phyloP scores from a whole-genome alignment of 371 early-diverging fungal genomes.

The Mucor irregularis region DNA sequence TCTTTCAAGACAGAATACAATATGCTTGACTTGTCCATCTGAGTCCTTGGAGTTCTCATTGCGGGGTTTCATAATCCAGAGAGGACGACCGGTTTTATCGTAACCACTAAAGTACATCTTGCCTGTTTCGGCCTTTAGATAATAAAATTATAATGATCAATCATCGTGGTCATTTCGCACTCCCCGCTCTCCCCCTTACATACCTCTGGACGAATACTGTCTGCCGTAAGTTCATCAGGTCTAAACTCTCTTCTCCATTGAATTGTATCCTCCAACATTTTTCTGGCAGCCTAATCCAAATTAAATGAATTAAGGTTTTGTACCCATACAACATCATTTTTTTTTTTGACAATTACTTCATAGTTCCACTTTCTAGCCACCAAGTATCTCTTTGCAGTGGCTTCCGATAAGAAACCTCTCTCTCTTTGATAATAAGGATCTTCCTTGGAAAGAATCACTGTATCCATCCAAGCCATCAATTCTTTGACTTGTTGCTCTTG shows the following conservation, averaged over 20 bases:
- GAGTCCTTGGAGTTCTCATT: slow-evolving; percentile 75
- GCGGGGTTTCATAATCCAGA: slow-evolving; percentile 65
- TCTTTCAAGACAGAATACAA: slow-evolving; percentile 75
- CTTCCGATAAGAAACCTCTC: slow-evolving; percentile 46
- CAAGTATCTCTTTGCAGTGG: slow-evolving; percentile 68
- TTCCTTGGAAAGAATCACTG: slow-evolving; percentile 38
- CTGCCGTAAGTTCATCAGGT: slow-evolving; percentile 67
- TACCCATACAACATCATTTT: no score
- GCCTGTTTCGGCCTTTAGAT: slow-evolving; percentile 58
- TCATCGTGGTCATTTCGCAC: no score
- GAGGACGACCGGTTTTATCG: slow-evolving; percentile 57
- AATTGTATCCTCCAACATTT: slow-evolving; percentile 64
- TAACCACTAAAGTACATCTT: slow-evolving; percentile 77
- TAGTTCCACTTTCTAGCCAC: slow-evolving; percentile 70
- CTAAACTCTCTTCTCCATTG: slow-evolving; percentile 72
- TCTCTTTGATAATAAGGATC: slow-evolving; percentile 44
- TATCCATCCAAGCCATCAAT: slow-evolving; percentile 49
- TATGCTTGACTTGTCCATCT: slow-evolving; percentile 66
- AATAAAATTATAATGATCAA: neutral
- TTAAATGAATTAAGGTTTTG: no score
- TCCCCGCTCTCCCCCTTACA: neutral
- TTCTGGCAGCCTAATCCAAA: slow-evolving; percentile 50
- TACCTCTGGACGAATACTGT: slow-evolving; percentile 51
- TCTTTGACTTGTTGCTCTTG: slow-evolving; percentile 42
- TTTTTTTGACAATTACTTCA: slow-evolving; percentile 16